Evolutionary conservation across 306 rosid species (phyloP).

Genomic region (Morella rubra): DNA sequence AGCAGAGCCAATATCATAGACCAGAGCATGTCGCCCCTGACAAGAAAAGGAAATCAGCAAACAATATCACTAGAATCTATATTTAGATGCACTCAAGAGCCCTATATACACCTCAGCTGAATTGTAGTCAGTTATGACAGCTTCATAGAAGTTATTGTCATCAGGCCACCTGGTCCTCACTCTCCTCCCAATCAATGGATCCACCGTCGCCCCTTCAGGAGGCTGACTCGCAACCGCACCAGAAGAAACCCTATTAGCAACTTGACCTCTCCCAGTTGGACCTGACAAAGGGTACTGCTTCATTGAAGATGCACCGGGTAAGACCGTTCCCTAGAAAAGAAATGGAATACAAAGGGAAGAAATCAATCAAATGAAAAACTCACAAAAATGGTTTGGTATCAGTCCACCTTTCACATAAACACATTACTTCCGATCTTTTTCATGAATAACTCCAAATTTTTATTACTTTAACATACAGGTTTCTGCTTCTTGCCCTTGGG

Average conservation of each 20-base stretch:
- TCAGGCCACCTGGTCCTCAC: conserved; percentile 96
- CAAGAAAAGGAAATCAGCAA: conserved; percentile 26
- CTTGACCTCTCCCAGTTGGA: conserved; percentile 72
- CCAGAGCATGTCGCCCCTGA: conserved; percentile 84
- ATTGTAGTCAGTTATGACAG: conserved; percentile 71
- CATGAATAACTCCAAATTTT: conserved; percentile 6
- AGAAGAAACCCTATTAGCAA: conserved; percentile 60
- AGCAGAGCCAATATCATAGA: conserved; percentile 69
- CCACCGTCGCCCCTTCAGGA: conserved; percentile 55
- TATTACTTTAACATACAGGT: conserved; percentile 55
- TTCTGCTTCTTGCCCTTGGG: conserved; percentile 82
- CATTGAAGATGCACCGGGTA: conserved; percentile 62
- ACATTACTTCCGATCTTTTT: neutral
- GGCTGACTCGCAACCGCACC: conserved; percentile 52
- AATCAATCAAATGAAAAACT: conserved; percentile 7
- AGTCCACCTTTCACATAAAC: conserved; percentile 5
- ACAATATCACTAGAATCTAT: conserved; percentile 22
- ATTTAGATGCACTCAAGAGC: conserved; percentile 12
- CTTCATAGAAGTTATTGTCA: conserved; percentile 92
- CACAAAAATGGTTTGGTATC: neutral
- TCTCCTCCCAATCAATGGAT: conserved; percentile 73
- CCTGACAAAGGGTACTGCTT: conserved; percentile 72
- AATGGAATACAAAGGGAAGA: conserved; percentile 10
- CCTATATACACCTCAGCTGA: conserved; percentile 65
- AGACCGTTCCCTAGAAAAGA: conserved; percentile 45